Evolutionary conservation across 768 basidiomycete genomes (phyloP), one percentile per base, ranked within the genome.

Genomic region (Boletus subcaerulescens): DNA sequence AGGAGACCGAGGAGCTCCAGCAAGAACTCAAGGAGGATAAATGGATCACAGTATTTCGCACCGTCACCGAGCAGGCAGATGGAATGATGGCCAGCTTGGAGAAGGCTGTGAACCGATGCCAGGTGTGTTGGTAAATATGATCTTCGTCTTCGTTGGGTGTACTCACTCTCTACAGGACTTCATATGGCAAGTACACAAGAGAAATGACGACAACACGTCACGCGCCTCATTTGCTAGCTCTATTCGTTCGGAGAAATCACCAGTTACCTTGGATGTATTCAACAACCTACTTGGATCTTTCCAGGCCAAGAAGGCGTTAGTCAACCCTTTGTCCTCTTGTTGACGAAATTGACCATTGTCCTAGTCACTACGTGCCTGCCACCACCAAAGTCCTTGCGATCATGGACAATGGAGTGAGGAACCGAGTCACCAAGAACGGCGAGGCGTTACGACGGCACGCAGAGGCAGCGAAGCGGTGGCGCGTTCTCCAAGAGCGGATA

Each of bases 1-100:
- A 83, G 51, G 89, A 93, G 63, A 89, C 87, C 51, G 86, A 89
- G 42, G 83, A 87, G 26, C 73, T 98, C 54, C 79, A 87, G 58
- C 93, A 95, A 64, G 97, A 99, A 72, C 77, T 98, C 59, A 94
- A 91, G 73, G 96, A 98, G 71, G 96, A 98, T 73, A 95, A 95
- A 64, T 97, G 93, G 92, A 79, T 98, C 63, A 89, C 89, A 12
- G 91, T 98, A 20, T 98, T 98, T 73, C 82, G 94, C 60, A 95
- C 91, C 6, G 91, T 93, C 53, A 86, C 92, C 41, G 89, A 94
- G 65, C 95, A 98, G 70, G 95, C 96, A 41, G 92, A 94, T 68
- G 93, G 92, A 24, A 97, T 98, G 96, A 96, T 98, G 93, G 84
- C 84, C 29, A 91, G 91, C 65, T 74, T 99, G 61, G 92, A 98